phyloP scores from a whole-genome alignment of 441 rosid genomes.

The Populus hybrid region DNA sequence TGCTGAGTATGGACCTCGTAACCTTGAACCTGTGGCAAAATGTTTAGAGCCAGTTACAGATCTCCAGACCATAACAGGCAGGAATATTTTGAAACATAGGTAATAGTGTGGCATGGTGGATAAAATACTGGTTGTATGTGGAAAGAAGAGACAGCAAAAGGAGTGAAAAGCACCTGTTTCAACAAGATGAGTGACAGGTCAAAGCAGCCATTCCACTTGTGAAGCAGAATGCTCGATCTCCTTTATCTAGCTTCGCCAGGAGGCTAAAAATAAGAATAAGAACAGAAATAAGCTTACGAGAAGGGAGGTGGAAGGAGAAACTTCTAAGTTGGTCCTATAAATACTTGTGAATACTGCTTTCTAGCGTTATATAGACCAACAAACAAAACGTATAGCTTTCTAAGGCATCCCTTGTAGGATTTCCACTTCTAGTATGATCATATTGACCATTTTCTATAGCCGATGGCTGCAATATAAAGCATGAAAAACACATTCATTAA shows the following conservation, averaged over 20 bases:
- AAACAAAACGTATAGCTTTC: conserved; percentile 51
- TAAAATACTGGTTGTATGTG: background rate
- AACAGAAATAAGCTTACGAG: conserved; percentile 1
- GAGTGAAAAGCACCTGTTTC: conserved; percentile 44
- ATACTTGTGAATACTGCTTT: conserved; percentile 5
- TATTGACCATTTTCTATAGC: conserved; percentile 76
- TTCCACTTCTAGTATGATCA: conserved; percentile 97
- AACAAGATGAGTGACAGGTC: conserved; percentile 74
- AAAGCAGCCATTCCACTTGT: conserved; percentile 99
- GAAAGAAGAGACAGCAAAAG: background rate
- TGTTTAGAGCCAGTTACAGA: background rate
- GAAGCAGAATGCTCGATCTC: conserved; percentile 93
- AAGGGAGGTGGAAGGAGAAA: background rate
- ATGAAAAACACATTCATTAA: background rate
- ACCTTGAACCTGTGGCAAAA: background rate
- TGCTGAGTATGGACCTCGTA: background rate
- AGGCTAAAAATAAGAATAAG: conserved; percentile 43
- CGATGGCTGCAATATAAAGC: conserved; percentile 52
- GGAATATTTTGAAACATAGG: background rate
- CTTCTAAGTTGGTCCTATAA: background rate
- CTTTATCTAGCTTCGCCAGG: conserved; percentile 92
- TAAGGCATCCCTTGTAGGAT: conserved; percentile 83
- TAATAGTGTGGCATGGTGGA: background rate
- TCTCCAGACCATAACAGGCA: background rate
- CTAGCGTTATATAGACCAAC: background rate